Evolutionary conservation across 2,329 filamentous ascomycete genomes (phyloP), one percentile per base, ranked within the genome.

Genomic region (Trichoderma sp.): DNA sequence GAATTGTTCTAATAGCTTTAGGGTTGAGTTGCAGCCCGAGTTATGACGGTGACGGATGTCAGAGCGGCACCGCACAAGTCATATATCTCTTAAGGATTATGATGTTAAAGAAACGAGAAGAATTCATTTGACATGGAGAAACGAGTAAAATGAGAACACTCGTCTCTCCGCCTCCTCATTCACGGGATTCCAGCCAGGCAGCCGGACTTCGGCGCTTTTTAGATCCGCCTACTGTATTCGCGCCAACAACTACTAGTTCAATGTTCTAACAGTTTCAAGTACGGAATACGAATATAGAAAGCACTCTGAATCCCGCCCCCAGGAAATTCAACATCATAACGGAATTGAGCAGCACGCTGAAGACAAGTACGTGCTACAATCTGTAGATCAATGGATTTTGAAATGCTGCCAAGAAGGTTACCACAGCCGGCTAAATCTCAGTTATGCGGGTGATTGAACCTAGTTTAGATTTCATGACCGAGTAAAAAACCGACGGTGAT

Each of bases 171-270:
- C 50, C 5, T 59, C 24, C 24, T 27, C 24, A 21, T 45, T 16
- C 1, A 71, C 27, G 68, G 24, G 21, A n/a, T 21, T 38, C 27
- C 11, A 62, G 53, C 14, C 14, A 60, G 1, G 24, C 24, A 33
- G 33, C 38, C 68, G 68, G 68, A 50, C 11, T 62, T 71, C 68
- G 68, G 68, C 35, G 24, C 53, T 71, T 71, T 18, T 31, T 18
- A 62, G 35, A 45, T 71, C 68, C 68, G 68, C 29, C 60, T 33
- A 8, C 18, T 53, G 5, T 21, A 45, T n/a, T 50, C 64, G 21
- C 24, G 24, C 38, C 38, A 16, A 18, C 38, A 21, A 66, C 21
- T 45, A 66, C n/a, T 45, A 29, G 14, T 29, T 3, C 1, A 66
- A 29, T n/a, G 0, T 18, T 50, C 33, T 11, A 14, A 16, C 3